Evolutionary conservation across 768 basidiomycete genomes (phyloP).

Genomic region (Leccinellum rugosiceps): DNA sequence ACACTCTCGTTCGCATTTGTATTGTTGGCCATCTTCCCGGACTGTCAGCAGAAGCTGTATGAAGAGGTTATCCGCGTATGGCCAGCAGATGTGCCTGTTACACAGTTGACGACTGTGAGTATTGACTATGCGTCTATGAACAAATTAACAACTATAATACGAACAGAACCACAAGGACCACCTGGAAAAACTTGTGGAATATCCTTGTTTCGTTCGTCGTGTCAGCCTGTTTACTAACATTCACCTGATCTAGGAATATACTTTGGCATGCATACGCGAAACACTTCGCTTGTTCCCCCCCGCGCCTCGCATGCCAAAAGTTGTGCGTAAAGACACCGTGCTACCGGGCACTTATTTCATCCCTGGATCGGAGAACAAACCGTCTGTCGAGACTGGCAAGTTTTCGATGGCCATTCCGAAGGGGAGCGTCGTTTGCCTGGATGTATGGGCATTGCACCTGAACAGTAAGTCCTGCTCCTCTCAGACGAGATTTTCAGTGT

Average conservation of each 20-base stretch:
- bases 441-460: constrained; percentile 42
- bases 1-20: constrained; percentile 41
- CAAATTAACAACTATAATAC: neutral
- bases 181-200: constrained; percentile 36
- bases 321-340: constrained; percentile 34
- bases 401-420: constrained; percentile 35
- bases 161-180: constrained; percentile 39
- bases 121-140: neutral
- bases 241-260: constrained; percentile 37
- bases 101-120: constrained; percentile 29
- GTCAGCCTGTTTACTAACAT: neutral
- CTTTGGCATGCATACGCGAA: constrained; percentile 42
- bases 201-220: neutral
- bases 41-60: constrained; percentile 44
- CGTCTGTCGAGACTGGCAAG: constrained; percentile 24
- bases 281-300: constrained; percentile 43
- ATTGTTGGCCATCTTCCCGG: constrained; percentile 49
- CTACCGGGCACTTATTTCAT: constrained; percentile 36
- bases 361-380: constrained; percentile 13
- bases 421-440: constrained; percentile 40
- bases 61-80: constrained; percentile 40
- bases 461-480: constrained; percentile 37
- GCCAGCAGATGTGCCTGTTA: constrained; percentile 34
- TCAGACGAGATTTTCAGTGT: neutral
- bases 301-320: constrained; percentile 35